A percentile compares a stretch with the other conserved stretches of the same genome.
Conservation (phyloP, 2,329 filamentous ascomycete species). For the Fusarium bactridioides region DNA sequence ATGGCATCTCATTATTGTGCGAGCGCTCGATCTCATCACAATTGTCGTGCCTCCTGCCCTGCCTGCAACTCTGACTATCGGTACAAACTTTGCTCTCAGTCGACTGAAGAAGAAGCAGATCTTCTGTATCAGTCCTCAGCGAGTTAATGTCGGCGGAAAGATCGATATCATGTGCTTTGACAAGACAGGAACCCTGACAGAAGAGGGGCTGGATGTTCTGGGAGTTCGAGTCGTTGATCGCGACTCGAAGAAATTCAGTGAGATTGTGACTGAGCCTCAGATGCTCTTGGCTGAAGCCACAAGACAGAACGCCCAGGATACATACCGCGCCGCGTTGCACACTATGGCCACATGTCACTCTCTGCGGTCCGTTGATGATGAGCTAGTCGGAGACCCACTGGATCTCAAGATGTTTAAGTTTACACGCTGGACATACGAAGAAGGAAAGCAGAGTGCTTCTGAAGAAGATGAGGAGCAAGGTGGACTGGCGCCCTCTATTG, state of each 20-base stretch:
- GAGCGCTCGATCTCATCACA: slow-evolving; percentile 93
- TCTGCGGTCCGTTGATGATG: slow-evolving; percentile 82
- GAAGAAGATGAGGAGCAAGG: slow-evolving; percentile 77
- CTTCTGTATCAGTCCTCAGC: slow-evolving; percentile 96
- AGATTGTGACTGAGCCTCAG: slow-evolving; percentile 73
- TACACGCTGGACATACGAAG: slow-evolving; percentile 90
- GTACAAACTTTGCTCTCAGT: slow-evolving; percentile 91
- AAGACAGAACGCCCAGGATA: slow-evolving; percentile 43
- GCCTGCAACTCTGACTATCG: slow-evolving; percentile 93
- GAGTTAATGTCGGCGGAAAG: slow-evolving; percentile 96
- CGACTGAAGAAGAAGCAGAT: slow-evolving; percentile 89
- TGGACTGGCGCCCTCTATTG: slow-evolving; percentile 85
- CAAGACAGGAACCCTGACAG: slow-evolving; percentile 97
- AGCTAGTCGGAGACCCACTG: slow-evolving; percentile 90
- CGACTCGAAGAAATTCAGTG: slow-evolving; percentile 71
- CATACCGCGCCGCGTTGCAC: slow-evolving; percentile 73
- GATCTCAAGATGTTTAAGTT: slow-evolving; percentile 99
- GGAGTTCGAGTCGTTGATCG: slow-evolving; percentile 81
- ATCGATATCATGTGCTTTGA: slow-evolving; percentile 97
- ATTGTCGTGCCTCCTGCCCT: slow-evolving; percentile 96
- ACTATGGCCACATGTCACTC: slow-evolving; percentile 99
- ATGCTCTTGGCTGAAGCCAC: slow-evolving; percentile 60
- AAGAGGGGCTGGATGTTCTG: slow-evolving; percentile 93
- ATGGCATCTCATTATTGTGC: slow-evolving; percentile 90
- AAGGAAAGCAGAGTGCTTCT: slow-evolving; percentile 75